Evolutionary conservation across 2,329 filamentous ascomycete species (phyloP), one percentile per base, ranked within the genome.

Genomic region (Akanthomyces muscarius): DNA sequence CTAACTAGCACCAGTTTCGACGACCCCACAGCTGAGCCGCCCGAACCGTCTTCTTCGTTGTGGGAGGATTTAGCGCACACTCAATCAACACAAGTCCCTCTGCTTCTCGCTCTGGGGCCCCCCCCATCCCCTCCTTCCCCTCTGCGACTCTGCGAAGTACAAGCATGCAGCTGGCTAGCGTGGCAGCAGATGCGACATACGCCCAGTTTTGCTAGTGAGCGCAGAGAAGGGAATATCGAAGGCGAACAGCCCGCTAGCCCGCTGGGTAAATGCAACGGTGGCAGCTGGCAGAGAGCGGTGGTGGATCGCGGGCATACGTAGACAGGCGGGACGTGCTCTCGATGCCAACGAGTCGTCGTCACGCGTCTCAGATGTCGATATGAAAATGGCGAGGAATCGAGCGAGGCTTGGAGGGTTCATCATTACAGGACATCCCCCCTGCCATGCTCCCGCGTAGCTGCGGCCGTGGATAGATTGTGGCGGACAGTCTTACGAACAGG

Each of bases 1-100:
- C 51, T 30, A 30, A n/a, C 38, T 18, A 25, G 21, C 42, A 36
- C 38, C 38, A 30, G 58, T 47, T 53, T 61, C 45, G 50, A 38
- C 50, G 36, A 14, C 25, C 30, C 48, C 41, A 54, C 59, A 25
- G 16, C 16, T 54, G 59, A 61, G 50, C 50, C 50, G 58, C 28
- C 48, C n/a, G 33, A 61, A 53, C 50, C 41, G 59, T 61, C 59
- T 53, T 61, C n/a, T 61, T 30, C 41, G 41, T 61, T n/a, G 21
- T n/a, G 25, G 42, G 28, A 23, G 56, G 36, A 38, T 45, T 38
- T 59, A 30, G 56, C 45, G 45, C 38, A 36, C 18, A 14, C 57
- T 45, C 21, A 38, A 6, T 21, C 28, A 30, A 30, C 28, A 33
- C 44, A 42, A 59, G 45, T n/a, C 33, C n/a, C 52, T 54, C 48